A percentile compares a stretch with the other conserved stretches of the same genome.
phyloP scores from a whole-genome alignment of 768 basidiomycete species.

The Imleria badia region DNA sequence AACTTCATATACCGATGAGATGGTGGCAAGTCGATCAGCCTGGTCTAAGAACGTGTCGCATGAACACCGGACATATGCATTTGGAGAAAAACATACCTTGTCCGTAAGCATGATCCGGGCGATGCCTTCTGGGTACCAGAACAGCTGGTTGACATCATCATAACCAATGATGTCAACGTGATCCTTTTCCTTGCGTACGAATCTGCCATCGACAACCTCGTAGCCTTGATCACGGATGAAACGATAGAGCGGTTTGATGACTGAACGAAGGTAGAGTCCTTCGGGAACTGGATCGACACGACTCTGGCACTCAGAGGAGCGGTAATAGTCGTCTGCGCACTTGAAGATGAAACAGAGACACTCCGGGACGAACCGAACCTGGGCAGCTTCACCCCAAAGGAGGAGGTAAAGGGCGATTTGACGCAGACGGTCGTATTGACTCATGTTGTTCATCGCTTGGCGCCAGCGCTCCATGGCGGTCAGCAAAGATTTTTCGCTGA shows the following conservation, averaged over 20 bases:
- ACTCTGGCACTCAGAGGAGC: conserved; percentile 96
- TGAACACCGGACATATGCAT: background rate
- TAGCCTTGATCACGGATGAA: conserved; percentile 98
- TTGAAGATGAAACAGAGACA: conserved; percentile 99
- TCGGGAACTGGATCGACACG: conserved; percentile 90
- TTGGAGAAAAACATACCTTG: conserved; percentile 55
- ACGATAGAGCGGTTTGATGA: conserved; percentile 91
- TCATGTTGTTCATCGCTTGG: conserved; percentile 98
- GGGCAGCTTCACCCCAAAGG: conserved; percentile 98
- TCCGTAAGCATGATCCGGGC: conserved; percentile 85
- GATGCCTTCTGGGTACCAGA: conserved; percentile 99
- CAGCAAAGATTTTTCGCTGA: conserved; percentile 64
- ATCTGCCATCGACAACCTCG: conserved; percentile 93
- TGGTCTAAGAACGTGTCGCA: conserved; percentile 50
- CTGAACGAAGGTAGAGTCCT: conserved; percentile 88
- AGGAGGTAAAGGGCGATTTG: conserved; percentile 95
- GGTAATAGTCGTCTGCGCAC: conserved; percentile 99
- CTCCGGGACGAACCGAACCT: conserved; percentile 95
- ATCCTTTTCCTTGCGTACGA: conserved; percentile 89
- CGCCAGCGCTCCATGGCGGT: conserved; percentile 92
- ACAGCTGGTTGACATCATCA: conserved; percentile 98
- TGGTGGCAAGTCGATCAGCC: conserved; percentile 88
- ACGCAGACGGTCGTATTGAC: conserved; percentile 93
- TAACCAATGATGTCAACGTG: conserved; percentile 96
- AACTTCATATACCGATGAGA: conserved; percentile 96